A percentile compares a stretch with the other conserved stretches of the same genome.
Conservation (phyloP, 1,139 yeast species). For the Yamadazyma diospyri region DNA sequence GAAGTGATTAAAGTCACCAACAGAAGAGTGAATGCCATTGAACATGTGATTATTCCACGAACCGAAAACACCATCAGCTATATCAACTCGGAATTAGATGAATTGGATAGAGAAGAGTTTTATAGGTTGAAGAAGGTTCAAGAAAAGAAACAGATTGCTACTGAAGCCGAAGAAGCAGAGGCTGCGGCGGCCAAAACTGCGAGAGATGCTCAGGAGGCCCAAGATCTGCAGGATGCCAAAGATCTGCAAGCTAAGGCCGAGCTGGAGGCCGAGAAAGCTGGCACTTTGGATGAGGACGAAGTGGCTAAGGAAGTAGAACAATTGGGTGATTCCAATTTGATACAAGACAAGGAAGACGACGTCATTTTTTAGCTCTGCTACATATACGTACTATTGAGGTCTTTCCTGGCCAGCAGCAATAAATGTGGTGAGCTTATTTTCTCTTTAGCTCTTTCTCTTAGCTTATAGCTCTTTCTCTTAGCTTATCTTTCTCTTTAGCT, state of each 20-base stretch:
- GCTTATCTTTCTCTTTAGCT: too few species aligned
- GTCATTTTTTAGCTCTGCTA: conserved; percentile 35
- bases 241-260: conserved; percentile 6
- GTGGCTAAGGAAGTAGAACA: conserved; percentile 22
- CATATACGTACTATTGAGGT: too few species aligned
- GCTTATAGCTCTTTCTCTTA: too few species aligned
- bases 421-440: too few species aligned
- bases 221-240: conserved; percentile 1
- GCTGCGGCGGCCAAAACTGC: conserved; percentile 15
- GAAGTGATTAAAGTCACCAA: conserved; percentile 97
- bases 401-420: too few species aligned
- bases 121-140: conserved; percentile 95
- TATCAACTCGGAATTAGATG: conserved; percentile 94
- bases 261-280: conserved; percentile 8
- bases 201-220: conserved; percentile 8
- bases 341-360: conserved; percentile 41
- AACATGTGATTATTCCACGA: conserved; percentile 95
- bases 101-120: conserved; percentile 96
- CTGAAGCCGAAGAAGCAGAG: conserved; percentile 60
- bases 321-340: conserved; percentile 20
- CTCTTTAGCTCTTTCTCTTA: too few species aligned
- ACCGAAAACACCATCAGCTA: conserved; percentile 92
- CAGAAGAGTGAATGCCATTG: conserved; percentile 97
- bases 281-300: conserved; percentile 14
- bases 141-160: conserved; percentile 86